phyloP scores from a whole-genome alignment of 148 eudicot species.

The Rhododendron henanense region DNA sequence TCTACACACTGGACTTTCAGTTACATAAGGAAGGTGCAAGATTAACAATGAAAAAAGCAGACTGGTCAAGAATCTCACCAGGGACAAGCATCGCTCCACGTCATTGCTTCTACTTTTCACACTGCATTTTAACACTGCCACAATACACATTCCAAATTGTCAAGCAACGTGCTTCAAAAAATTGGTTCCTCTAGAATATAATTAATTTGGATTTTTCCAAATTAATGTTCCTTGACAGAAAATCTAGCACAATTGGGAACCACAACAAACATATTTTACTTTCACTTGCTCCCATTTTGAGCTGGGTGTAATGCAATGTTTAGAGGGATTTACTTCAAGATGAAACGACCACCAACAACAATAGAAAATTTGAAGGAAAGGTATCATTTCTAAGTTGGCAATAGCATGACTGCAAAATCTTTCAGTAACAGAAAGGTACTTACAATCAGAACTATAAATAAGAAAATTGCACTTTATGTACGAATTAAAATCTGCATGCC shows the following conservation, averaged over 20 bases:
- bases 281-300: constrained; percentile 97
- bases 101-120: constrained; percentile 70
- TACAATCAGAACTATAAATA: constrained; percentile 62
- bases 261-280: constrained; percentile 35
- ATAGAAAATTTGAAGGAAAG: constrained; percentile 10
- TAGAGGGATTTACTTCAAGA: constrained; percentile 48
- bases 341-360: constrained; percentile 57
- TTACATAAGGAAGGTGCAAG: constrained; percentile 24
- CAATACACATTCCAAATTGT: constrained; percentile 7
- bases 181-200: not conserved
- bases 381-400: constrained; percentile 6
- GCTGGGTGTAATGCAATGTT: constrained; percentile 68
- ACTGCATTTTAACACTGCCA: constrained; percentile 72
- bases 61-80: constrained; percentile 43
- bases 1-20: constrained; percentile 65
- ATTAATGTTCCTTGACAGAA: not conserved
- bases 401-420: constrained; percentile 1
- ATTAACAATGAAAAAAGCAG: not conserved
- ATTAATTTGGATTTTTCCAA: too few species aligned
- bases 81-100: constrained; percentile 86
- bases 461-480: constrained; percentile 94
- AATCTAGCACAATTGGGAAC: not conserved
- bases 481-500: constrained; percentile 93
- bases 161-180: not conserved
- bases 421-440: constrained; percentile 27